A percentile compares a stretch with the other conserved stretches of the same genome.
Conservation (phyloP, 2,329 filamentous ascomycete species). For the Coniochaeta sp. region DNA sequence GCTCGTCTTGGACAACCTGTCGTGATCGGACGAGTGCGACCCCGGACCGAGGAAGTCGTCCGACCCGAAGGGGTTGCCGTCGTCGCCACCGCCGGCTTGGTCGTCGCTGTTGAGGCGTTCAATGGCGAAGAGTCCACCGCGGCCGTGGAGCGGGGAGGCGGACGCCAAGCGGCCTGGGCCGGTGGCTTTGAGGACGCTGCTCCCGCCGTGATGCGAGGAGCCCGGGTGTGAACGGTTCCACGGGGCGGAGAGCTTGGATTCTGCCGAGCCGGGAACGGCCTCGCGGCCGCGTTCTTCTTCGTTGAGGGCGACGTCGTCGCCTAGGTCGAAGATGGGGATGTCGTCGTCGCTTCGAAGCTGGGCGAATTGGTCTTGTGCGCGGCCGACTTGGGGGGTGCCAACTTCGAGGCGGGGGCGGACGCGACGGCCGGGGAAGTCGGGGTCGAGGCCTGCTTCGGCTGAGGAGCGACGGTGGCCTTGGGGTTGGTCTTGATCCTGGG, state of each 20-base stretch:
- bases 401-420: constrained; percentile 14
- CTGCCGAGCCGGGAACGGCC: constrained; percentile 58
- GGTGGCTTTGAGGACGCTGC: constrained; percentile 28
- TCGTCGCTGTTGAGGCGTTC: constrained; percentile 34
- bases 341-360: constrained; percentile 17
- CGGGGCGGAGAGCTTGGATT: constrained; percentile 57
- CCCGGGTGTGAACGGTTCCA: constrained; percentile 39
- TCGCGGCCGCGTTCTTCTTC: no score
- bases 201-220: constrained; percentile 11
- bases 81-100: constrained; percentile 32
- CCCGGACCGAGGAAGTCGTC: constrained; percentile 22
- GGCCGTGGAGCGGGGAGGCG: constrained; percentile 31
- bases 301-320: constrained; percentile 62
- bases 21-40: no score
- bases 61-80: constrained; percentile 27
- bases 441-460: no score
- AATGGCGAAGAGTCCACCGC: constrained; percentile 29
- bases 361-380: constrained; percentile 4
- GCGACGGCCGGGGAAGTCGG: no score
- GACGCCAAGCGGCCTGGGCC: constrained; percentile 21
- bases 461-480: constrained; percentile 35
- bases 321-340: constrained; percentile 26
- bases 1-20: constrained; percentile 3
- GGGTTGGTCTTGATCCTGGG: no score
- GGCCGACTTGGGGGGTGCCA: constrained; percentile 6